phyloP scores from a whole-genome alignment of 1,284 basidiomycete species.

The Fomitopsis betulina region DNA sequence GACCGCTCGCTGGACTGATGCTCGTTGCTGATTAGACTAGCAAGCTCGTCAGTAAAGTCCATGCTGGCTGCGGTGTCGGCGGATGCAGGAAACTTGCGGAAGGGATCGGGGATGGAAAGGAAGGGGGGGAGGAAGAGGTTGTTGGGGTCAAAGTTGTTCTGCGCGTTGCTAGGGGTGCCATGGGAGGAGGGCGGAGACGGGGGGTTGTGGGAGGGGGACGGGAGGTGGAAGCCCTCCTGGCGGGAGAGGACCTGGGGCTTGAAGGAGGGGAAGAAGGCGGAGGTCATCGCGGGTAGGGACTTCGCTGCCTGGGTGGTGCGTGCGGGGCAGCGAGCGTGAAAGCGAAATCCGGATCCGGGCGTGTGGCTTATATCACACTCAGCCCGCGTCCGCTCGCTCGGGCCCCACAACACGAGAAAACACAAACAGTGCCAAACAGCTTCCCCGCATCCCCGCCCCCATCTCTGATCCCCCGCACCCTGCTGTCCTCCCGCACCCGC shows the following conservation, averaged over 20 bases:
- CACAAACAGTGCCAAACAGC: constrained; percentile 1
- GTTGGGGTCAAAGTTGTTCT: constrained; percentile 25
- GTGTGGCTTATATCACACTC: neutral
- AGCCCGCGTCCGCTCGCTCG: constrained; percentile 3
- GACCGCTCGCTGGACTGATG: constrained; percentile 32
- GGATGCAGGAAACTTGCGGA: constrained; percentile 42
- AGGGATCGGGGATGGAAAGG: constrained; percentile 43
- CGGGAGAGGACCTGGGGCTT: constrained; percentile 37
- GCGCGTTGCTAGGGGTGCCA: constrained; percentile 27
- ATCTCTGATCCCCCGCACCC: neutral
- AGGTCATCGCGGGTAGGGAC: constrained; percentile 7
- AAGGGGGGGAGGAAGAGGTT: constrained; percentile 40
- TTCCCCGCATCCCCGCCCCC: neutral
- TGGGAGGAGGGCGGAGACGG: constrained; percentile 35
- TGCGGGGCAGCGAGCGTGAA: constrained; percentile 6
- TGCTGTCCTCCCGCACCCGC: neutral
- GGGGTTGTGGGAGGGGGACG: constrained; percentile 36
- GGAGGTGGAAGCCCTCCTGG: constrained; percentile 65
- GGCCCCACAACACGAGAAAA: constrained; percentile 1
- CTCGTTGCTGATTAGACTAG: constrained; percentile 43
- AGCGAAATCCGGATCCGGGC: neutral
- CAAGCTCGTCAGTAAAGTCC: constrained; percentile 64
- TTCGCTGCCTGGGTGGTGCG: neutral
- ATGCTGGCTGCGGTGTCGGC: constrained; percentile 29
- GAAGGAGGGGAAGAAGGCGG: constrained; percentile 28